Conservation (phyloP, 768 basidiomycete species). For the Dendrothele bispora region DNA sequence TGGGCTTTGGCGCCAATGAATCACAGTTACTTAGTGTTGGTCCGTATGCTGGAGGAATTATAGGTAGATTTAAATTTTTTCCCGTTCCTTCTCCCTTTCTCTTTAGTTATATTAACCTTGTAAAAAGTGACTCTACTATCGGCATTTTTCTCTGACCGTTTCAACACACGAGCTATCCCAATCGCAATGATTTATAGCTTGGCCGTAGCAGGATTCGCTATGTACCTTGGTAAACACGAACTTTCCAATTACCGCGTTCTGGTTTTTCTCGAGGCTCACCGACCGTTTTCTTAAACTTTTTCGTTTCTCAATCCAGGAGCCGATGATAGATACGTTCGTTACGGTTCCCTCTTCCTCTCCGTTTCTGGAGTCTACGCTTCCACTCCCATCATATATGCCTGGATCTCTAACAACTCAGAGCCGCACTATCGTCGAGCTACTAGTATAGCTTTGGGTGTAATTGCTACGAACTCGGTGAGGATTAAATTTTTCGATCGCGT, state of each 20-base stretch:
- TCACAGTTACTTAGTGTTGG: conserved; percentile 44
- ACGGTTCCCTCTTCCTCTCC: conserved; percentile 35
- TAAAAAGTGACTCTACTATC: too few relatives aligned
- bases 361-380: conserved; percentile 30
- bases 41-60: conserved; percentile 31
- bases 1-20: conserved; percentile 37
- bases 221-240: conserved; percentile 24
- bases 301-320: conserved; percentile 12
- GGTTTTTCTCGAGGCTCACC: too few relatives aligned
- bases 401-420: conserved; percentile 39
- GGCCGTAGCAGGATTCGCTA: conserved; percentile 28
- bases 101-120: too few relatives aligned
- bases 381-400: conserved; percentile 33
- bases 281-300: too few relatives aligned
- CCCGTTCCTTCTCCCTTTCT: conserved; percentile 31
- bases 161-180: conserved; percentile 27
- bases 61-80: conserved; percentile 22
- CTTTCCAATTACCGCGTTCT: too few relatives aligned
- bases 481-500: neutral
- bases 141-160: too few relatives aligned
- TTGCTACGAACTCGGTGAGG: conserved; percentile 28
- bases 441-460: conserved; percentile 31
- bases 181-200: conserved; percentile 28
- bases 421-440: conserved; percentile 40
- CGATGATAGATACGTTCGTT: conserved; percentile 20